These are phyloP conservation scores for Neopestalotiopsis sp. DNA, from an alignment of 2,329 filamentous ascomycete genomes.

Conservation along the genomic window DNA sequence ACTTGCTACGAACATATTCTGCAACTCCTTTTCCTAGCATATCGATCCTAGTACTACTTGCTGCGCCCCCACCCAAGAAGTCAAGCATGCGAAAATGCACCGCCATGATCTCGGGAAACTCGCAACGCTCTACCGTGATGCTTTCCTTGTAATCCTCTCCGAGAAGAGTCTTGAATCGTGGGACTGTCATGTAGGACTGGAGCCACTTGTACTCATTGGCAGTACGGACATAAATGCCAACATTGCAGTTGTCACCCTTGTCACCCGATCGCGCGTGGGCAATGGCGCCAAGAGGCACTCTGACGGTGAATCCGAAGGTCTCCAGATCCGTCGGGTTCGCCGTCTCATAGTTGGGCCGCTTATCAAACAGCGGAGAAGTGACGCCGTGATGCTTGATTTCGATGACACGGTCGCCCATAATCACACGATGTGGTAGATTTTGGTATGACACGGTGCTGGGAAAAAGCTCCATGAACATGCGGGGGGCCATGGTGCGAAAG, in stretches of 20 bases:
- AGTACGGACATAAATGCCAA: slow-evolving; percentile 28
- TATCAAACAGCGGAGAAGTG: slow-evolving; percentile 20
- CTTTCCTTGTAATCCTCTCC: slow-evolving; percentile 21
- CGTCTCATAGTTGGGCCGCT: slow-evolving; percentile 26
- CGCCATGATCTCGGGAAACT: slow-evolving; percentile 39
- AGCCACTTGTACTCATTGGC: slow-evolving; percentile 24
- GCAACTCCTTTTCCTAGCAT: too few species aligned
- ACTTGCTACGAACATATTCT: too few species aligned
- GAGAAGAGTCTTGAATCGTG: background rate
- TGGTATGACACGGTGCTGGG: slow-evolving; percentile 34
- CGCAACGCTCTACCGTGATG: slow-evolving; percentile 43
- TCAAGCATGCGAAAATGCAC: slow-evolving; percentile 39
- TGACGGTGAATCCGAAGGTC: slow-evolving; percentile 29
- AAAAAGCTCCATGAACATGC: slow-evolving; percentile 49
- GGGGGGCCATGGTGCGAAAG: slow-evolving; percentile 47
- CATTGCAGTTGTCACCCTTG: slow-evolving; percentile 22
- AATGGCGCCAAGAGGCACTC: slow-evolving; percentile 35
- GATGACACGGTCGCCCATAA: slow-evolving; percentile 17
- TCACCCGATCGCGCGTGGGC: slow-evolving; percentile 37
- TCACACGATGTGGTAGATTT: slow-evolving; percentile 15
- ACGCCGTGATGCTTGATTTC: slow-evolving; percentile 13
- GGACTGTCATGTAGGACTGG: slow-evolving; percentile 17
- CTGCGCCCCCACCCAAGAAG: background rate
- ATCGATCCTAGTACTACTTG: too few species aligned
- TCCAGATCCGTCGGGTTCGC: slow-evolving; percentile 23